Conservation (phyloP, 108 stramenopile genomes). For the Cyclotella cryptica region DNA sequence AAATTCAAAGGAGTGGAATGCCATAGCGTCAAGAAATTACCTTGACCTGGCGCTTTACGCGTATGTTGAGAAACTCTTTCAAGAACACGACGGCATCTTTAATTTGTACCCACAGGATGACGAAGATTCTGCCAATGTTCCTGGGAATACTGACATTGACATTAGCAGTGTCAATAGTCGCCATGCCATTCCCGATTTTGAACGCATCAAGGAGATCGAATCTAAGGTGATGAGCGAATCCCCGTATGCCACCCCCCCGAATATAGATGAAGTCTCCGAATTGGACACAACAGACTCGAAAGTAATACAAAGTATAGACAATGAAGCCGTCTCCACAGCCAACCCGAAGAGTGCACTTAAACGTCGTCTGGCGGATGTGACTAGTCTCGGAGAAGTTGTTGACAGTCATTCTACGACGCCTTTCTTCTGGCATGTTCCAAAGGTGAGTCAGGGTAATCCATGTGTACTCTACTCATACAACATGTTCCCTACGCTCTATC, state of each 20-base stretch:
- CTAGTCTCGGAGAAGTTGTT: constrained; percentile 7
- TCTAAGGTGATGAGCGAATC: background rate
- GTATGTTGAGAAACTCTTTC: constrained; percentile 5
- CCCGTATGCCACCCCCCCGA: background rate
- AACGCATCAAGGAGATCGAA: background rate
- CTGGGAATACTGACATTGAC: background rate
- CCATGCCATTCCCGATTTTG: background rate
- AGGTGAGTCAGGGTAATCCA: background rate
- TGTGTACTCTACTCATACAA: background rate
- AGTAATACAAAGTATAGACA: background rate
- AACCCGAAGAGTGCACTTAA: background rate
- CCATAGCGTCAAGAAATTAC: background rate
- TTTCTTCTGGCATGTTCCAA: constrained; percentile 20
- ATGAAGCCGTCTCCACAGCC: background rate
- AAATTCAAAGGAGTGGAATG: constrained; percentile 9
- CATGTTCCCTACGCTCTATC: background rate
- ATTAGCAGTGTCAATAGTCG: background rate
- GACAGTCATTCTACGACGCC: background rate
- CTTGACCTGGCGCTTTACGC: constrained; percentile 17
- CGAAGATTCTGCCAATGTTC: background rate
- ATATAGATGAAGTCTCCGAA: constrained; percentile 1
- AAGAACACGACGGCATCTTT: constrained; percentile 19
- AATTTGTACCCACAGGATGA: constrained; percentile 8
- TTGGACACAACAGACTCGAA: background rate
- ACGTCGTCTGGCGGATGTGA: constrained; percentile 11